These are phyloP conservation scores for Penicillium psychrofluorescens DNA, from an alignment of 495 filamentous ascomycete genomes.

Conservation along the genomic window DNA sequence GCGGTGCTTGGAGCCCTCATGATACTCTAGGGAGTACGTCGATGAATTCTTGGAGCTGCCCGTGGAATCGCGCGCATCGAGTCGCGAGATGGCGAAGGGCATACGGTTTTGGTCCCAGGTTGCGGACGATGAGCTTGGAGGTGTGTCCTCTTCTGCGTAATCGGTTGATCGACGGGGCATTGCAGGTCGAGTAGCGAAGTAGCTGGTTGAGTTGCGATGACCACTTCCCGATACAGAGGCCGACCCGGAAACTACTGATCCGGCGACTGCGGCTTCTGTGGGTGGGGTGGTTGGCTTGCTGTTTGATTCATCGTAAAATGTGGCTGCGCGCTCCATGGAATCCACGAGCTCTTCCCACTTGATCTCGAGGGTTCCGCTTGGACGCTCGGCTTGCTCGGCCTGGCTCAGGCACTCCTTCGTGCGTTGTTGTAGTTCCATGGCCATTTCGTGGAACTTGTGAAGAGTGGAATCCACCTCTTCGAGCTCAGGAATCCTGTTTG, in stretches of 20 bases:
- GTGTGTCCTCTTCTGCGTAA: conserved; percentile 38
- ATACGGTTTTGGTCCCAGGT: conserved; percentile 43
- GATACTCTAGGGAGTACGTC: conserved; percentile 38
- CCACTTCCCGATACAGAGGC: conserved; percentile 19
- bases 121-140: conserved; percentile 45
- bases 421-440: conserved; percentile 61
- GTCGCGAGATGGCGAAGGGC: conserved; percentile 34
- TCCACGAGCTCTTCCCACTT: conserved; percentile 73
- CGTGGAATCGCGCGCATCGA: conserved; percentile 40
- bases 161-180: conserved; percentile 39
- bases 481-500: conserved; percentile 23
- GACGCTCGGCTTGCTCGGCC: conserved; percentile 66
- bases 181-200: conserved; percentile 32
- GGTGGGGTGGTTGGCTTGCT: conserved; percentile 35
- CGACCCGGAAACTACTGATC: conserved; percentile 28
- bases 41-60: conserved; percentile 43
- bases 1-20: conserved; percentile 33
- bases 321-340: conserved; percentile 51
- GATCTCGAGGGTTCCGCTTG: conserved; percentile 49
- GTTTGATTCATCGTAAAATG: conserved; percentile 32
- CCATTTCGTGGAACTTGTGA: conserved; percentile 66
- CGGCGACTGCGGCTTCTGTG: conserved; percentile 31
- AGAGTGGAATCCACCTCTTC: conserved; percentile 32
- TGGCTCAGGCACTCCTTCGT: conserved; percentile 63
- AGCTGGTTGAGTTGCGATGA: conserved; percentile 39